phyloP scores from a whole-genome alignment of 2,329 filamentous ascomycete species.

The Beauveria brongniartii region DNA sequence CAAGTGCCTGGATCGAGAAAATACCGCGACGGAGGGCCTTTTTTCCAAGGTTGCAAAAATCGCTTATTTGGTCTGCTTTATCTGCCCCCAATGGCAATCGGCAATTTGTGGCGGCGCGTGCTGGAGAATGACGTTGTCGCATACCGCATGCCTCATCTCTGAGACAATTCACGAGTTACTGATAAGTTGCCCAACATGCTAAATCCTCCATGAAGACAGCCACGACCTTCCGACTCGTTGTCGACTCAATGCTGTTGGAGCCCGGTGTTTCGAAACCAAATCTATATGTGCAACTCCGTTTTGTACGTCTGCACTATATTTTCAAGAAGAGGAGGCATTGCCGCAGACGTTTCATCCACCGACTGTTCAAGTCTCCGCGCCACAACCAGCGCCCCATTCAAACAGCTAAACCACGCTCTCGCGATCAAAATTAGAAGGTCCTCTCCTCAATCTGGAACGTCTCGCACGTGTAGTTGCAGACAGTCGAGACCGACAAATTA shows the following conservation, averaged over 20 bases:
- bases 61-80: neutral
- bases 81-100: neutral
- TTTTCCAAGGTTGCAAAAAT: neutral
- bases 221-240: neutral
- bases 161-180: neutral
- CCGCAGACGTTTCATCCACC: conserved; percentile 1
- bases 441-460: neutral
- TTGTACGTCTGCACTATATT: neutral
- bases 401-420: neutral
- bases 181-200: neutral
- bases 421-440: neutral
- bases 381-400: neutral
- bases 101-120: neutral
- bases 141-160: neutral
- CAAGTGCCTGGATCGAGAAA: neutral
- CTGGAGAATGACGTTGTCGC: neutral
- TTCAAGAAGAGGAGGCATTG: neutral
- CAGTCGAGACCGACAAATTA: neutral
- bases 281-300: neutral
- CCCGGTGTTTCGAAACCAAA: neutral
- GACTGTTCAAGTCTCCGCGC: neutral
- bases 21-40: neutral
- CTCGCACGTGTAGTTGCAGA: neutral
- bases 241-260: neutral
- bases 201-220: neutral